A percentile compares a stretch with the other conserved stretches of the same genome.
Evolutionary conservation across 345 rosid species (phyloP).

Genomic region (Geranium brycei): DNA sequence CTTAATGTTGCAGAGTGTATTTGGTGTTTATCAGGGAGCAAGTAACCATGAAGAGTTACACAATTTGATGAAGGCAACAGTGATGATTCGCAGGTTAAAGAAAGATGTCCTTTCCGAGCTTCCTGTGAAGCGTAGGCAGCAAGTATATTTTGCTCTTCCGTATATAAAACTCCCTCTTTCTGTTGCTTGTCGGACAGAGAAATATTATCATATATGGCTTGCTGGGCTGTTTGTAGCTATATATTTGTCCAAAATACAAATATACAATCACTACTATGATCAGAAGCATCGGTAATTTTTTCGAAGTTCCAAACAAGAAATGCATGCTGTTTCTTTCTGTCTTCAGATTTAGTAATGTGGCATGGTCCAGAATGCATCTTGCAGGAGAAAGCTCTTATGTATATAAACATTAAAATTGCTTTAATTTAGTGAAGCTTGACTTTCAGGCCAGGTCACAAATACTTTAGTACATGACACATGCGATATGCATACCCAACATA

Average conservation of each 20-base stretch:
- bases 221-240: no score
- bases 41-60: conserved; percentile 97
- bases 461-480: no score
- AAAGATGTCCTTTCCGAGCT: conserved; percentile 85
- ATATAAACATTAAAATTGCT: no score
- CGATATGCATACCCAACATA: not conserved
- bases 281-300: not conserved
- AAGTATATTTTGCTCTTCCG: conserved; percentile 28
- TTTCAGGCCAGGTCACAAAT: no score
- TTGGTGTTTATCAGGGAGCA: conserved; percentile 85
- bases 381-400: no score
- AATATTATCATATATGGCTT: no score
- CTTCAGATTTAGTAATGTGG: no score
- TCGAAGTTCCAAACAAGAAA: not conserved
- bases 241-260: no score
- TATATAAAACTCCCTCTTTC: not conserved
- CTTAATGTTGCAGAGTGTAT: conserved; percentile 40
- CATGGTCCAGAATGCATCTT: no score
- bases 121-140: conserved; percentile 86
- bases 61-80: conserved; percentile 88
- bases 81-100: conserved; percentile 90
- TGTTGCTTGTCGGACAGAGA: not conserved
- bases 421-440: no score
- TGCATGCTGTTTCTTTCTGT: no score
- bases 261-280: no score